These are phyloP conservation scores for Martensiomyces pterosporus DNA, from an alignment of 192 early-diverging fungal genomes.

Conservation along the genomic window DNA sequence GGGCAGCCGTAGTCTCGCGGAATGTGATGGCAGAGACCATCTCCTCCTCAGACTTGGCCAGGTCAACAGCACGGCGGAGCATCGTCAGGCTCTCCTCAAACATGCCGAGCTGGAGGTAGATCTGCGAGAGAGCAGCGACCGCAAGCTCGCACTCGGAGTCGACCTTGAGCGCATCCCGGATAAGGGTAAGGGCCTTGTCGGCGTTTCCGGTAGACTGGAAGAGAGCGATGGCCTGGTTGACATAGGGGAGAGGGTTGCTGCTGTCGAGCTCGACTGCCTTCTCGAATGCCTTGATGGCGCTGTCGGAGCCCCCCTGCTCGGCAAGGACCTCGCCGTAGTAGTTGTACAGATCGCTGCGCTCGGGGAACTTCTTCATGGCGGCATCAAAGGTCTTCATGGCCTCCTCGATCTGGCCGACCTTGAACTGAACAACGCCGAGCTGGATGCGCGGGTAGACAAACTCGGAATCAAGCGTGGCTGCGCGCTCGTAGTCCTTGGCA, in stretches of 20 bases:
- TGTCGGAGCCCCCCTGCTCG: slow-evolving; percentile 77
- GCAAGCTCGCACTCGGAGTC: slow-evolving; percentile 98
- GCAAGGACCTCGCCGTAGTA: slow-evolving; percentile 94
- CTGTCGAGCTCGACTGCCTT: slow-evolving; percentile 81
- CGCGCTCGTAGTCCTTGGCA: slow-evolving; percentile 78
- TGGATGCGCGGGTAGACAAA: slow-evolving; percentile 94
- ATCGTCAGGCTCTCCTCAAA: slow-evolving; percentile 78
- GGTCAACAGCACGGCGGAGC: slow-evolving; percentile 75
- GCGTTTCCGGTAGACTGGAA: slow-evolving; percentile 76
- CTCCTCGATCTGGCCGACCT: slow-evolving; percentile 69
- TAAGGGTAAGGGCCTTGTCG: slow-evolving; percentile 69
- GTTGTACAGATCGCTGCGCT: slow-evolving; percentile 88
- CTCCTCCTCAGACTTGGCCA: slow-evolving; percentile 88
- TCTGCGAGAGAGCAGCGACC: slow-evolving; percentile 69
- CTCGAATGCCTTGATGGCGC: slow-evolving; percentile 81
- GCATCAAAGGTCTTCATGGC: slow-evolving; percentile 78
- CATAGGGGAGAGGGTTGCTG: slow-evolving; percentile 90
- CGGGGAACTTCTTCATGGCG: slow-evolving; percentile 71
- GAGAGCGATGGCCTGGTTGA: slow-evolving; percentile 87
- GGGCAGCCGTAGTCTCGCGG: slow-evolving; percentile 61
- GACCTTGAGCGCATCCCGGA: slow-evolving; percentile 76
- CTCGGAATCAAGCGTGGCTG: slow-evolving; percentile 68
- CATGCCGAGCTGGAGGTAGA: slow-evolving; percentile 82
- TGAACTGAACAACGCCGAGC: slow-evolving; percentile 90
- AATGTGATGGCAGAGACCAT: slow-evolving; percentile 75